Percentiles rank a stretch among this genome's conserved stretches.
Evolutionary conservation across 2,329 filamentous ascomycete genomes (phyloP).

Genomic region (Massarina eburnea): DNA sequence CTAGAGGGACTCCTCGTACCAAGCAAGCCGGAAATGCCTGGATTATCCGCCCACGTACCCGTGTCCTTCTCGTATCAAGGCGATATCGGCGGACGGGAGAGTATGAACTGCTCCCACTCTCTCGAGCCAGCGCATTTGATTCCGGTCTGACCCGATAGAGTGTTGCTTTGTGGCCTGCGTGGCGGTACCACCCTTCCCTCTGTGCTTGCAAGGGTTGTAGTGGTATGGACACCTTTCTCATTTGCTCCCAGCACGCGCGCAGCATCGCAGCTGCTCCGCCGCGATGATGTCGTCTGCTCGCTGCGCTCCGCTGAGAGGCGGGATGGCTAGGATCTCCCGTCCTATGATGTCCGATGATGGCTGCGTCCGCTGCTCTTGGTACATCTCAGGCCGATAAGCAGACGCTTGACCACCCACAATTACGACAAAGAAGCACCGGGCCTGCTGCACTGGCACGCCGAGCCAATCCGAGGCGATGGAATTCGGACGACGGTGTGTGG

Average conservation of each 20-base stretch:
- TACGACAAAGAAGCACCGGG: slow-evolving; percentile 32
- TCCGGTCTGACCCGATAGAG: slow-evolving; percentile 35
- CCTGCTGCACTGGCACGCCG: slow-evolving; percentile 18
- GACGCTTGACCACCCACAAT: slow-evolving; percentile 36
- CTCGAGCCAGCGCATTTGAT: slow-evolving; percentile 17
- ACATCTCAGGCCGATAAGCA: slow-evolving; percentile 29
- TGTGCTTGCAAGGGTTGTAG: slow-evolving; percentile 4
- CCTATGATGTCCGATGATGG: slow-evolving; percentile 30
- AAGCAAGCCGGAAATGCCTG: slow-evolving; percentile 22
- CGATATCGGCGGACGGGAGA: slow-evolving; percentile 39
- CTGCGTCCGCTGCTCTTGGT: slow-evolving; percentile 15
- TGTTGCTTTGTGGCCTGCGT: slow-evolving; percentile 12
- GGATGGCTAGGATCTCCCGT: slow-evolving; percentile 25
- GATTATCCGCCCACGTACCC: slow-evolving; percentile 30
- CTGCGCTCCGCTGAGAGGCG: slow-evolving; percentile 28
- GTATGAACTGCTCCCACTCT: slow-evolving; percentile 10
- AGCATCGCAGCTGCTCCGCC: slow-evolving; percentile 6
- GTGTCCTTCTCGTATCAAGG: slow-evolving; percentile 13
- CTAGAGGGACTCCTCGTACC: too few species aligned
- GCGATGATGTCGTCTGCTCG: slow-evolving; percentile 20
- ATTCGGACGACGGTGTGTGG: slow-evolving; percentile 30
- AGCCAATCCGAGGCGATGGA: slow-evolving; percentile 28
- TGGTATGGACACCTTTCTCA: not conserved
- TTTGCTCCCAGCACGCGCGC: slow-evolving; percentile 4
- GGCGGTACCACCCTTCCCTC: slow-evolving; percentile 10